A percentile compares a stretch with the other conserved stretches of the same genome.
Conservation (phyloP, 2,329 filamentous ascomycete genomes). For the Eutypella sp. region DNA sequence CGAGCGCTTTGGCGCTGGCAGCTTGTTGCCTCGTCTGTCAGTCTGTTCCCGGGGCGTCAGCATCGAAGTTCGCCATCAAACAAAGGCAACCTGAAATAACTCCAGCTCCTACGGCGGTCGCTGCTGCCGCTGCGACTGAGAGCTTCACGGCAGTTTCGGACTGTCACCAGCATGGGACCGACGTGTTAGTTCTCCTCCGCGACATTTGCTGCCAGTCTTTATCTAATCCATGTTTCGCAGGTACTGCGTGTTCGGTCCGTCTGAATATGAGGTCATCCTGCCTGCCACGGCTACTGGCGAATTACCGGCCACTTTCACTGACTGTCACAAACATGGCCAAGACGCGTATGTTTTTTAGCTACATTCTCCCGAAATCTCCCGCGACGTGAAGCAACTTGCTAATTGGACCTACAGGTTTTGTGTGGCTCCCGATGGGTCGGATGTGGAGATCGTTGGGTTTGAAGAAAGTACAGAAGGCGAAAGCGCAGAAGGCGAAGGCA, state of each 20-base stretch:
- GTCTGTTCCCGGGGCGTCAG: not conserved
- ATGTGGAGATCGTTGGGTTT: constrained; percentile 49
- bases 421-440: constrained; percentile 51
- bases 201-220: not conserved
- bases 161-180: constrained; percentile 44
- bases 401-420: constrained; percentile 47
- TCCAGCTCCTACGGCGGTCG: constrained; percentile 11
- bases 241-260: constrained; percentile 25
- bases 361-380: not conserved
- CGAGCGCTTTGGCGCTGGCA: not conserved
- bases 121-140: constrained; percentile 24
- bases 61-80: constrained; percentile 4
- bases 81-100: constrained; percentile 4
- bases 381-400: constrained; percentile 4
- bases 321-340: constrained; percentile 46
- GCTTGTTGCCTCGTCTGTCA: not conserved
- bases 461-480: constrained; percentile 10
- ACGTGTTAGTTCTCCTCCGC: constrained; percentile 32
- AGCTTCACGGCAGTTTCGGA: constrained; percentile 42
- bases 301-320: constrained; percentile 30
- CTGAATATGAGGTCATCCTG: constrained; percentile 26
- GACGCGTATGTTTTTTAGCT: constrained; percentile 37
- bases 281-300: constrained; percentile 22
- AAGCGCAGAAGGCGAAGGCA: constrained; percentile 14
- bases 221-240: constrained; percentile 10